Conservation (phyloP, 1,284 basidiomycete species). For the Trametes versicolor region DNA sequence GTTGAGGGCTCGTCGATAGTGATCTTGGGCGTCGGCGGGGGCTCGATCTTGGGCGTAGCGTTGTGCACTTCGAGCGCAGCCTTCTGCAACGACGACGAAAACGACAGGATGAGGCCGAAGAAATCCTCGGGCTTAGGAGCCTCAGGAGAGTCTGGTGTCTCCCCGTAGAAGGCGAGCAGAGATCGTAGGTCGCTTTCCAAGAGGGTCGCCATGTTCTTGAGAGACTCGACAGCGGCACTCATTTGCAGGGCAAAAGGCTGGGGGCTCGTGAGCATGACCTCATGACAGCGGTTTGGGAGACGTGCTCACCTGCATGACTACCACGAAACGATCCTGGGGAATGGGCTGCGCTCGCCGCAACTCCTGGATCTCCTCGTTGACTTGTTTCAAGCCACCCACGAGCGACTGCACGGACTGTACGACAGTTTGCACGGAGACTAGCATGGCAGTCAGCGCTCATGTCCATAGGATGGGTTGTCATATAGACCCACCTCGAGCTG, state of each 20-base stretch:
- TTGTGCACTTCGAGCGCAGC: constrained; percentile 78
- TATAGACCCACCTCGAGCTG: constrained; percentile 71
- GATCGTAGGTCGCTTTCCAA: constrained; percentile 69
- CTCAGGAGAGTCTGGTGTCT: constrained; percentile 67
- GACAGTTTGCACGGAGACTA: constrained; percentile 78
- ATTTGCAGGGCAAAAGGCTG: constrained; percentile 69
- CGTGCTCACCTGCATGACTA: constrained; percentile 69
- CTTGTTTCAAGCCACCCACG: constrained; percentile 63
- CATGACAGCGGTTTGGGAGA: not conserved
- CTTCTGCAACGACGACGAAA: constrained; percentile 84
- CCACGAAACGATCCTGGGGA: constrained; percentile 67
- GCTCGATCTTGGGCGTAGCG: constrained; percentile 51
- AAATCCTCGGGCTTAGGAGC: constrained; percentile 82
- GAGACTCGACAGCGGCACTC: constrained; percentile 62
- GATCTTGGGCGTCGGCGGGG: constrained; percentile 35
- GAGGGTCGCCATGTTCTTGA: constrained; percentile 67
- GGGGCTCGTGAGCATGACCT: not conserved
- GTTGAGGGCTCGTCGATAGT: constrained; percentile 39
- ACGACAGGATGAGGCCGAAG: constrained; percentile 77
- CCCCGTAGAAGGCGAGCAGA: constrained; percentile 78
- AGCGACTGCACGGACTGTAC: constrained; percentile 68
- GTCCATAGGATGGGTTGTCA: not conserved
- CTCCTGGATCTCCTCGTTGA: constrained; percentile 64
- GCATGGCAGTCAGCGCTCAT: not conserved
- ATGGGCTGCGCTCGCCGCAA: constrained; percentile 48